phyloP scores from a whole-genome alignment of 352 stramenopile species.

The Phytophthora sp. region DNA sequence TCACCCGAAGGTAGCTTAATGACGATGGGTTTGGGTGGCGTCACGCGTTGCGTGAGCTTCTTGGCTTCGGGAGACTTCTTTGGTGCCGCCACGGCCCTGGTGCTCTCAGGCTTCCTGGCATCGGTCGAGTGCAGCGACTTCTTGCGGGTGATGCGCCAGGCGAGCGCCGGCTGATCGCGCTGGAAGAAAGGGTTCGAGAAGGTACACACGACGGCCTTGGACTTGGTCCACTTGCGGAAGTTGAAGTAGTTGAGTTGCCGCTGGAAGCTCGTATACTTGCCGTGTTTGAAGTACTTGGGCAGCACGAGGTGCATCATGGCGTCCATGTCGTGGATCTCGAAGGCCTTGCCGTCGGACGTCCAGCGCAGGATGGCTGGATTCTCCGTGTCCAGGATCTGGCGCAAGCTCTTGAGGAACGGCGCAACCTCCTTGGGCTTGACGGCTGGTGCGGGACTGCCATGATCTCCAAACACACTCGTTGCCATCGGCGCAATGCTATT shows the following conservation, averaged over 20 bases:
- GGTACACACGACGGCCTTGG: slow-evolving; percentile 73
- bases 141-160: slow-evolving; percentile 71
- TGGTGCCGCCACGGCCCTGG: not conserved
- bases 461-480: not conserved
- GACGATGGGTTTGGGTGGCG: slow-evolving; percentile 34
- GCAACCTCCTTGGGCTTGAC: slow-evolving; percentile 53
- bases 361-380: slow-evolving; percentile 52
- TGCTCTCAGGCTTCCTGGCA: slow-evolving; percentile 4
- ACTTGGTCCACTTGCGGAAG: slow-evolving; percentile 93
- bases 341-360: slow-evolving; percentile 58
- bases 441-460: not conserved
- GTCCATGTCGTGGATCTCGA: slow-evolving; percentile 78
- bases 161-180: slow-evolving; percentile 61
- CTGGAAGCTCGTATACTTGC: slow-evolving; percentile 93
- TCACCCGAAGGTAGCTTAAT: slow-evolving; percentile 45
- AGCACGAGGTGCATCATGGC: slow-evolving; percentile 83
- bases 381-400: slow-evolving; percentile 66
- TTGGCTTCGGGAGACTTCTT: slow-evolving; percentile 17
- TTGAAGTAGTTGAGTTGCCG: slow-evolving; percentile 95
- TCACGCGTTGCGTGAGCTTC: not conserved
- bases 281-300: slow-evolving; percentile 94
- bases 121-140: slow-evolving; percentile 54
- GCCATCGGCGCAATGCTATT: not conserved
- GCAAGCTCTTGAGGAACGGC: slow-evolving; percentile 74
- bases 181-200: slow-evolving; percentile 77